Evolutionary conservation across 352 stramenopile species (phyloP), one percentile per base, ranked within the genome.

Genomic region (Phytophthora kernoviae): DNA sequence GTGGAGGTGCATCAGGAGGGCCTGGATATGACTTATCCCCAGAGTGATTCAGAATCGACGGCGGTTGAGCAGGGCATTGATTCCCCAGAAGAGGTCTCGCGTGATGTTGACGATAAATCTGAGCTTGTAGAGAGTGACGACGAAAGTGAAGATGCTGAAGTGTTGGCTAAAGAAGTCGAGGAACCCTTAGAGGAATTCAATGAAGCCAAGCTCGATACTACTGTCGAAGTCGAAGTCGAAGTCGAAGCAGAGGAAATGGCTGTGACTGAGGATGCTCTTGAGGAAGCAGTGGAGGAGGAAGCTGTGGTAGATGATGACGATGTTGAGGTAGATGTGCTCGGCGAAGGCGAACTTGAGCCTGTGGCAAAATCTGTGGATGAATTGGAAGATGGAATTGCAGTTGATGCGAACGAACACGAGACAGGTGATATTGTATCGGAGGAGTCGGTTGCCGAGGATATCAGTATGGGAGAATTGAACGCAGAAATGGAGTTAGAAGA

Each of bases 1-100:
- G 22, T 60, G n/a, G 46, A 61, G 61, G 47, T 63, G 22, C 58
- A 15, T 4, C 58, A 68, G 36, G 58, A 72, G 27, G 54, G 43
- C 40, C 17, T 65, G 17, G 47, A 57, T 8, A 58, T 73, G 42
- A 58, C 48, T 17, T 59, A 65, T 20, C 30, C 41, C 5, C 27
- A 68, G 39, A 37, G 17, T 4, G 56, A 55, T 17, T 17, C 37
- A 9, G 34, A 54, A 21, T 36, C 17, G 2, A 39, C 32, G 34
- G 43, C 12, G 18, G 30, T 24, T 9, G 65, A 39, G 52, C 52
- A 57, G 43, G 30, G 77, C 7, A 73, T 63, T 42, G 42, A 40
- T 26, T 21, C 30, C 15, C 18, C 5, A 26, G 30, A 54, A 14
- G 45, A 41, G 8, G 37, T 11, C 14, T 34, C 40, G 1, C 18